Base-by-base conservation (phyloP, 805 yeast genomes). In the Debaryomyces prosopidis region DNA sequence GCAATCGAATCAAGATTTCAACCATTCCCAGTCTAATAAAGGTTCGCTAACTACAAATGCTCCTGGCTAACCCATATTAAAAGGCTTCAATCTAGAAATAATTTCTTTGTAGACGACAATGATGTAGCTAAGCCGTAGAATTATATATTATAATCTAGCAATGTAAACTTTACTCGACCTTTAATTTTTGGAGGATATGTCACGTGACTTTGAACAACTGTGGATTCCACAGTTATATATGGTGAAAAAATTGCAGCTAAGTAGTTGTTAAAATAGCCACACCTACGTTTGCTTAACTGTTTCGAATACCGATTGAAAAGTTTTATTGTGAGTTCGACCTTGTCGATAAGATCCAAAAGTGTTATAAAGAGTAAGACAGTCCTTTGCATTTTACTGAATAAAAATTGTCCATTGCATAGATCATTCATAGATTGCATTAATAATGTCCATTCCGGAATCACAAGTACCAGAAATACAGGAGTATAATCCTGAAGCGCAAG, bases 131-230 rank as follows among this genome's bases (percentile, higher is more conserved):
- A 23, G 5, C 9, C 26, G 10, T 23, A 7, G 26, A 23, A 23
- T 7, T 3, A 3, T 23, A 23, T 23, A 23, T 7, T 10, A 23
- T 7, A 23, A 23, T 23, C 9, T 10, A 23, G 9, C 26, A 23
- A 23, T 7, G 6, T 23, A 23, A 10, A 23, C 26, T 23, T 23
- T 23, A 10, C 10, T 23, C 9, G 9, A 10, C 10, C 9, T 7
- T 23, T 23, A 23, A 23, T 7, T 2, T 23, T 10, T 23, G 26
- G 9, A 3, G 4, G 14, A 14, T 4, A 2, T 15, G 48, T 52
- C 63, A 60, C 65, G 65, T 60, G 63, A 42, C 39, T 35, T 46
- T 33, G 34, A 40, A 54, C 45, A 55, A 60, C 58, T 59, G 63
- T 59, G 63, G 65, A 44, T 50, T 23, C 26, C 26, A 35, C 23